Percentiles rank a stretch among this genome's conserved stretches.
phyloP scores from a whole-genome alignment of 2,329 filamentous ascomycete species.

The Fusarium decemcellulare region DNA sequence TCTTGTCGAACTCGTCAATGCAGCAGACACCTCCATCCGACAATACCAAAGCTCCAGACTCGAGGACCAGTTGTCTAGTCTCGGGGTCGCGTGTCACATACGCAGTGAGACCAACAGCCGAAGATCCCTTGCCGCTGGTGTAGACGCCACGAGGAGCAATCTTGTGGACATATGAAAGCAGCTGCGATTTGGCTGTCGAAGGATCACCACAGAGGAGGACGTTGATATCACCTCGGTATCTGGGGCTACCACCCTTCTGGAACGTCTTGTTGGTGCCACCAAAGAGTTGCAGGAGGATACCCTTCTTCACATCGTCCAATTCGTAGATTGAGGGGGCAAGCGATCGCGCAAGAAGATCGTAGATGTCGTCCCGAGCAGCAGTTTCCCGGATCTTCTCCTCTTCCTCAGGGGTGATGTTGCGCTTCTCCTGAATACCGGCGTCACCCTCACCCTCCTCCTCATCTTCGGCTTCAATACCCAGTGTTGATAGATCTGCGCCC shows the following conservation, averaged over 20 bases:
- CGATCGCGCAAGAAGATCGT: constrained; percentile 91
- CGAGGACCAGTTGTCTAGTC: constrained; percentile 83
- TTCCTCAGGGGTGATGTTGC: constrained; percentile 88
- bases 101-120: constrained; percentile 84
- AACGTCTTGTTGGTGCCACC: constrained; percentile 99
- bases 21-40: constrained; percentile 88
- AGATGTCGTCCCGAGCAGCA: constrained; percentile 86
- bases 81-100: constrained; percentile 87
- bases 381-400: constrained; percentile 90
- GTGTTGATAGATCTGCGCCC: constrained; percentile 90
- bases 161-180: constrained; percentile 95
- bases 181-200: constrained; percentile 95
- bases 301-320: constrained; percentile 99
- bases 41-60: constrained; percentile 83
- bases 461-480: constrained; percentile 77
- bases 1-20: constrained; percentile 90
- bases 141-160: constrained; percentile 92
- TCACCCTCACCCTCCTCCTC: constrained; percentile 77
- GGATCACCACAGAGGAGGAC: constrained; percentile 96
- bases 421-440: constrained; percentile 84
- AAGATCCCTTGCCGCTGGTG: constrained; percentile 85
- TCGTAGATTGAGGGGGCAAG: constrained; percentile 97
- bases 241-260: constrained; percentile 94
- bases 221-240: constrained; percentile 98
- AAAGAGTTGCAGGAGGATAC: constrained; percentile 95